Conservation (phyloP, 1,284 basidiomycete genomes). For the Schizophyllum commune region DNA sequence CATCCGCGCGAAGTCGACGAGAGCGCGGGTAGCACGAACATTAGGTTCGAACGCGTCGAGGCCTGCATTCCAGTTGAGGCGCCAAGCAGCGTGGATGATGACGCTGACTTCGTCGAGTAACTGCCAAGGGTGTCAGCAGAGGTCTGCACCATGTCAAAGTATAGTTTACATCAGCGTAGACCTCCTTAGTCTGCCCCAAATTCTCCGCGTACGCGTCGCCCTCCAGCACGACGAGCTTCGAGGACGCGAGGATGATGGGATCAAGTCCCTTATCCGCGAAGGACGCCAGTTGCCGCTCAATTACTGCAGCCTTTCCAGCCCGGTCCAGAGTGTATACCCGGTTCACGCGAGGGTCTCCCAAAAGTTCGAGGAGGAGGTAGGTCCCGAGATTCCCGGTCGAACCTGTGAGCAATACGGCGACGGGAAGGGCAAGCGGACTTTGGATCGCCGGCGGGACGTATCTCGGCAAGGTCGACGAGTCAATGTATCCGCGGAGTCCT, state of each 20-base stretch:
- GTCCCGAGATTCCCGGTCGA: slow-evolving; percentile 27
- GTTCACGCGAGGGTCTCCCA: slow-evolving; percentile 17
- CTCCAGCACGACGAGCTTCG: slow-evolving; percentile 17
- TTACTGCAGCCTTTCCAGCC: background rate
- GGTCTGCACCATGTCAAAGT: background rate
- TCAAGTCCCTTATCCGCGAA: slow-evolving; percentile 15
- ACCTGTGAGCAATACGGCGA: slow-evolving; percentile 26
- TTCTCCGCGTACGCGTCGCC: slow-evolving; percentile 5
- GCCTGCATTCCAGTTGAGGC: slow-evolving; percentile 32
- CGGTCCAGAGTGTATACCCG: slow-evolving; percentile 20
- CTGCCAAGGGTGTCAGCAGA: background rate
- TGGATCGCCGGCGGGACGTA: slow-evolving; percentile 4
- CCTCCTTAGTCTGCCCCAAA: background rate
- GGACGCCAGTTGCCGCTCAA: slow-evolving; percentile 11
- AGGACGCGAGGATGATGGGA: slow-evolving; percentile 8
- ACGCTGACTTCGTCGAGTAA: slow-evolving; percentile 3
- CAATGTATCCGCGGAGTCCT: slow-evolving; percentile 9
- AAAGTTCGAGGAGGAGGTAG: slow-evolving; percentile 18
- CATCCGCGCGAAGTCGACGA: slow-evolving; percentile 26
- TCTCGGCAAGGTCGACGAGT: background rate
- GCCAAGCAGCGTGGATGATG: slow-evolving; percentile 24
- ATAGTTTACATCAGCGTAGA: background rate
- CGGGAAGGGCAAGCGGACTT: background rate
- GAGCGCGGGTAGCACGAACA: slow-evolving; percentile 25
- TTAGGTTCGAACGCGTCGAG: slow-evolving; percentile 29